A percentile compares a stretch with the other conserved stretches of the same genome.
phyloP scores from a whole-genome alignment of 1,139 yeast genomes.

The Suhomyces bokatorum region DNA sequence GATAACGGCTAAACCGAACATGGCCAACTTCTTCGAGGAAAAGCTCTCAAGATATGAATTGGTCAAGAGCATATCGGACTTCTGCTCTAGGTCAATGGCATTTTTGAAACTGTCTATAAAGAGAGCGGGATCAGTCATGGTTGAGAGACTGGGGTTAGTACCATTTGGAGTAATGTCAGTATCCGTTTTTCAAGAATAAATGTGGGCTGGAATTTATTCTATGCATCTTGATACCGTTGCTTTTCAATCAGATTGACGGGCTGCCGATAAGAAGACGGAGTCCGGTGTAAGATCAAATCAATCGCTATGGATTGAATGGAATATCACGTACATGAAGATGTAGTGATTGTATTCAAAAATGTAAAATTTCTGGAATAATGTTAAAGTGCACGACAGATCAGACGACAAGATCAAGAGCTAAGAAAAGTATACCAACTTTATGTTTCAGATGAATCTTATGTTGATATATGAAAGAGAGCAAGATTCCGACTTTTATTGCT shows the following conservation, averaged over 20 bases:
- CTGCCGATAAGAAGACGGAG: conserved; percentile 3
- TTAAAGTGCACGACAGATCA: too few species aligned
- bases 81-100: conserved; percentile 58
- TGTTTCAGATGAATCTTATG: too few species aligned
- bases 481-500: too few species aligned
- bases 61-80: conserved; percentile 59
- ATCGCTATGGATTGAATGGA: background rate
- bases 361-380: too few species aligned
- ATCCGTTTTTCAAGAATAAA: conserved; percentile 34
- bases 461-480: too few species aligned
- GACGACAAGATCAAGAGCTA: too few species aligned
- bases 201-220: conserved; percentile 16
- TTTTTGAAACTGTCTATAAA: conserved; percentile 44
- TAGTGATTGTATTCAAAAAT: background rate
- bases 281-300: conserved; percentile 5
- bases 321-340: background rate
- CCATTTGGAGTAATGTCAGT: conserved; percentile 20
- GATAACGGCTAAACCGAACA: conserved; percentile 71
- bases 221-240: conserved; percentile 26
- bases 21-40: conserved; percentile 65
- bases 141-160: conserved; percentile 8
- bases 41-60: conserved; percentile 48
- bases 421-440: too few species aligned
- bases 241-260: conserved; percentile 16
- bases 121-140: conserved; percentile 1